Evolutionary conservation across 768 basidiomycete species (phyloP).

Genomic region (Macrolepiota albuminosa): DNA sequence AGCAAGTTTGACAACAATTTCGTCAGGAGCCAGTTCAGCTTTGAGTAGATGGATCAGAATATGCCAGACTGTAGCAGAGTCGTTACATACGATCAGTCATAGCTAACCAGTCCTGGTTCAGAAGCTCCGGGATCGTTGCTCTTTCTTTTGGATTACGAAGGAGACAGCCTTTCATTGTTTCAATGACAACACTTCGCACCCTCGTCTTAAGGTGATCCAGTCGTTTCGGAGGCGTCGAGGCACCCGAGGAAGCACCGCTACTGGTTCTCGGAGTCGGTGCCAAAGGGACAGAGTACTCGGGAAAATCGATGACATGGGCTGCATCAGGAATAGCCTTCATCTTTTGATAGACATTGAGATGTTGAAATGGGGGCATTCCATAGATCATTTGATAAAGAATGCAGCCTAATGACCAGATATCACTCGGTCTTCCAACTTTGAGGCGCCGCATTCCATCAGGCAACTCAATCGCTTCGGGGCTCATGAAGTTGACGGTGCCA

Average conservation of each 20-base stretch:
- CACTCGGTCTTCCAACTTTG: slow-evolving; percentile 92
- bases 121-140: slow-evolving; percentile 81
- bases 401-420: slow-evolving; percentile 97
- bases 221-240: slow-evolving; percentile 43
- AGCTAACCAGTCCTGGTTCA: slow-evolving; percentile 77
- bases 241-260: slow-evolving; percentile 20
- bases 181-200: slow-evolving; percentile 76
- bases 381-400: slow-evolving; percentile 99
- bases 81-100: slow-evolving; percentile 50
- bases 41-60: not conserved
- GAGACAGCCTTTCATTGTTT: slow-evolving; percentile 79
- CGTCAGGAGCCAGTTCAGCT: slow-evolving; percentile 39
- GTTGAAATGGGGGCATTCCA: slow-evolving; percentile 88
- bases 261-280: slow-evolving; percentile 32
- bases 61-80: not conserved
- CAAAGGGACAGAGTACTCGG: slow-evolving; percentile 57
- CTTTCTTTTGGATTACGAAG: slow-evolving; percentile 76
- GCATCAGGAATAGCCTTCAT: slow-evolving; percentile 91
- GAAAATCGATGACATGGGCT: slow-evolving; percentile 75
- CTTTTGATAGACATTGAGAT: slow-evolving; percentile 78
- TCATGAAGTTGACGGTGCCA: slow-evolving; percentile 98
- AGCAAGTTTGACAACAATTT: slow-evolving; percentile 57
- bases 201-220: slow-evolving; percentile 65
- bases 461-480: slow-evolving; percentile 91
- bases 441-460: slow-evolving; percentile 83